Evolutionary conservation across 495 filamentous ascomycete species (phyloP), one percentile per base, ranked within the genome.

Genomic region (Trichoderma reesei): DNA sequence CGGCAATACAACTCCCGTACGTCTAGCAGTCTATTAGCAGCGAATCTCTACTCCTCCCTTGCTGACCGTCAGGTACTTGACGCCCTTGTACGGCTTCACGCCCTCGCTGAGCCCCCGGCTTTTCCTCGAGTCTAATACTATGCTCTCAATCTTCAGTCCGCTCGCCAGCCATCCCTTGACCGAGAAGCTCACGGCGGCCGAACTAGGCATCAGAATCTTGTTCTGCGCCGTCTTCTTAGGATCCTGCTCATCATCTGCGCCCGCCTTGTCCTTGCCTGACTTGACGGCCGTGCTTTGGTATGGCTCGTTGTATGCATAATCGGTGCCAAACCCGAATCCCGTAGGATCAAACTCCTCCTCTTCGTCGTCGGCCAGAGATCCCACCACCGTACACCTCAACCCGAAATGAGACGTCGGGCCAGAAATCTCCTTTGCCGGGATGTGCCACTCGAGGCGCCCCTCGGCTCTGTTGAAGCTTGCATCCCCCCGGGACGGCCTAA

Each of bases 121-220:
- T 77, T 86, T 91, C 68, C 90, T 86, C n/a, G 83, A 78, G 70
- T 97, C 92, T 59, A 99, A 81, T 41, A 84, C 80, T 62, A 99
- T 82, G 69, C 90, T 91, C 62, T 98, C 94, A 3, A 99, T 91
- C 71, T 85, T 92, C 65, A 99, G 88, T 36, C 94, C 94, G 71
- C 94, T 98, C 6, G 92, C 86, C 66, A 98, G 76, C 94, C 94
- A 98, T 13, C 95, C 95, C 72, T 91, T 92, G 14, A 97, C 90
- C 36, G 86, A 84, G 75, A 99, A 99, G 59, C 88, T 92, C 54
- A 97, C 85, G 5, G 86, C 86, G 5, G 91, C 91, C 60, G 89
- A 92, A 64, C 82, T 89, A 13, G 94, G 94, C 94, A 99, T 99
- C 4, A 96, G 81, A 48, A 85, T 86, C 68, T 87, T 86, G 71